Percentiles rank a stretch among this genome's conserved stretches.
These are phyloP conservation scores for Penicillium sp. DNA, from an alignment of 2,329 filamentous ascomycete species.

Conservation along the genomic window DNA sequence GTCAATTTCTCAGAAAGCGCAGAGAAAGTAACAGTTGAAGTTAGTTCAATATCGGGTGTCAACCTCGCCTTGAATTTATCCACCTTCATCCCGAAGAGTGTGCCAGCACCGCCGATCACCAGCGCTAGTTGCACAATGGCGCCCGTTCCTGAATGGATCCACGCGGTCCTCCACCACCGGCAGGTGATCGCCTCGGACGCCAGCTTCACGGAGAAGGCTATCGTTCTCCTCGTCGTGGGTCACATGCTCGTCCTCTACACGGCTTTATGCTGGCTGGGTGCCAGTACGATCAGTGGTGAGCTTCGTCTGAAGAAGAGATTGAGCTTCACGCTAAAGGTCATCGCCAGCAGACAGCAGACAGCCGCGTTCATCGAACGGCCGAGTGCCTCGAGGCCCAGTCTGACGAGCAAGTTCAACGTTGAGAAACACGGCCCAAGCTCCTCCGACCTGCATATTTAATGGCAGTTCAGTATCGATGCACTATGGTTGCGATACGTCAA, in stretches of 20 bases:
- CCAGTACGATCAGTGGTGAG: not conserved
- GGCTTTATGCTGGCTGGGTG: slow-evolving; percentile 3
- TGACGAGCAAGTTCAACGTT: not conserved
- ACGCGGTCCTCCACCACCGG: not conserved
- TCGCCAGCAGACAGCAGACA: not conserved
- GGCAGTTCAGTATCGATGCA: not conserved
- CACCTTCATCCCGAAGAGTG: not conserved
- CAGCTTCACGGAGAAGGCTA: slow-evolving; percentile 4
- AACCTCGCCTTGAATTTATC: not conserved
- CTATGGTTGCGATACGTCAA: not conserved
- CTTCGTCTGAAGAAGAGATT: not conserved
- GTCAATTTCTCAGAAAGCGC: not conserved
- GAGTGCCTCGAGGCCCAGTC: not conserved
- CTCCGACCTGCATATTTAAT: not conserved
- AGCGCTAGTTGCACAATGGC: not conserved
- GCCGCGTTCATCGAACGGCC: not conserved
- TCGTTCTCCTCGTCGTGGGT: not conserved
- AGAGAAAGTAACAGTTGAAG: not conserved
- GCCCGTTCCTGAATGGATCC: not conserved
- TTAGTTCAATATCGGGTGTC: not conserved
- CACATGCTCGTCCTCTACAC: slow-evolving; percentile 3
- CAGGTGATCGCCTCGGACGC: not conserved
- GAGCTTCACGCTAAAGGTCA: not conserved
- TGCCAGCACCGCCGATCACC: not conserved
- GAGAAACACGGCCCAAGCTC: not conserved